Percentiles rank a stretch among this genome's conserved stretches.
phyloP scores from a whole-genome alignment of 805 yeast genomes.

The Candida wancherniae region DNA sequence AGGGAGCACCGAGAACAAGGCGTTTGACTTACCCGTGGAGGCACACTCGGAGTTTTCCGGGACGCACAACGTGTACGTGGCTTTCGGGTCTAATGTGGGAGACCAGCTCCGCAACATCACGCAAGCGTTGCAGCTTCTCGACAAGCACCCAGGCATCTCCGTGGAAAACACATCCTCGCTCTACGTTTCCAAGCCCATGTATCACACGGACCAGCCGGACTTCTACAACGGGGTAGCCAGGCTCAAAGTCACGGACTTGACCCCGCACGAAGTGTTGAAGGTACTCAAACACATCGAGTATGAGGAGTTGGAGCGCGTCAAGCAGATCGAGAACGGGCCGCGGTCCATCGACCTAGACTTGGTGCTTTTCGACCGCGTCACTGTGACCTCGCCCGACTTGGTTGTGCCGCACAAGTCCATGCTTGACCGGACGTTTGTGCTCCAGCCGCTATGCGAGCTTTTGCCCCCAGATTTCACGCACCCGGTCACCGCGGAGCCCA shows the following conservation, averaged over 20 bases:
- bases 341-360: slow-evolving; percentile 88
- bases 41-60: slow-evolving; percentile 6
- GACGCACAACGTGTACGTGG: slow-evolving; percentile 60
- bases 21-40: slow-evolving; percentile 33
- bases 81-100: slow-evolving; percentile 89
- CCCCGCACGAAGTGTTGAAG: slow-evolving; percentile 60
- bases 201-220: slow-evolving; percentile 68
- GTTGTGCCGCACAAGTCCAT: slow-evolving; percentile 82
- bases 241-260: slow-evolving; percentile 48
- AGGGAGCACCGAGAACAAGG: too few species aligned
- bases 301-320: slow-evolving; percentile 61
- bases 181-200: slow-evolving; percentile 92
- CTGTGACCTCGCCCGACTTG: slow-evolving; percentile 54
- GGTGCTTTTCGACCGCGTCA: slow-evolving; percentile 58
- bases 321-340: slow-evolving; percentile 86
- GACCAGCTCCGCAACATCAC: slow-evolving; percentile 59
- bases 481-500: slow-evolving; percentile 84
- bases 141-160: slow-evolving; percentile 30
- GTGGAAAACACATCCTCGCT: slow-evolving; percentile 67
- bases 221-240: slow-evolving; percentile 82
- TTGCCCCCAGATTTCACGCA: slow-evolving; percentile 62
- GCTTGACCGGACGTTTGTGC: slow-evolving; percentile 86
- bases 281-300: slow-evolving; percentile 76
- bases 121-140: slow-evolving; percentile 48
- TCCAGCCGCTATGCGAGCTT: slow-evolving; percentile 83